Evolutionary conservation across 345 rosid species (phyloP), one percentile per base, ranked within the genome.

Genomic region (Linum tenue): DNA sequence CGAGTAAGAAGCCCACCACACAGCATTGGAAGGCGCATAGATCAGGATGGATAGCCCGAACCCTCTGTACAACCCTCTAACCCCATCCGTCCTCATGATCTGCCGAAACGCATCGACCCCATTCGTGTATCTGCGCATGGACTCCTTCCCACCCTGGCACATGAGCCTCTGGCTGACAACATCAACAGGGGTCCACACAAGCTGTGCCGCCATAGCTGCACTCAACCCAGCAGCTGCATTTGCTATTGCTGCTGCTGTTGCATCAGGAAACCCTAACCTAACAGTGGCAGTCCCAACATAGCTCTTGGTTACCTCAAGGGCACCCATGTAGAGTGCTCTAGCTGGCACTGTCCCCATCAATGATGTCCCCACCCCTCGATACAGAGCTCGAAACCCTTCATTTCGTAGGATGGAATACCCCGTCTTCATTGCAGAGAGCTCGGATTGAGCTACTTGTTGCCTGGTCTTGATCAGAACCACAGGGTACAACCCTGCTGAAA

Each of bases 1-100:
- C n/a, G 96, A 87, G 83, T 92, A 92, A 56, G 97, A 90, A 1
- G 92, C 80, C 98, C 98, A 92, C 97, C 98, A 92, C 60, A 92
- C 90, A 0, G 98, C 94, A 55, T 92, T 92, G 16, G 97, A 92
- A 4, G 98, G 98, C 0, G 98, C 98, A 62, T 92, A 92, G 17
- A 97, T 86, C 86, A 90, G 64, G 69, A 92, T 87, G 16, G 98
- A 92, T 63, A 92, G 77, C 78, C 97, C 97, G 70, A 92, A 92
- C 56, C 98, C 98, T 74, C 98, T 81, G 60, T 92, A 92, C 62
- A 92, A 78, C 37, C 98, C 97, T 40, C 79, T 79, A 4, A 78
- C 84, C 50, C 98, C 98, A 79, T 92, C 97, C 0, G 84, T 76
- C 5, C 65, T 62, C 58, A 92, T 67, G 62, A 90, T 92, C 81